Evolutionary conservation across 1,284 basidiomycete genomes (phyloP).

Genomic region (Omphalotus olearius): DNA sequence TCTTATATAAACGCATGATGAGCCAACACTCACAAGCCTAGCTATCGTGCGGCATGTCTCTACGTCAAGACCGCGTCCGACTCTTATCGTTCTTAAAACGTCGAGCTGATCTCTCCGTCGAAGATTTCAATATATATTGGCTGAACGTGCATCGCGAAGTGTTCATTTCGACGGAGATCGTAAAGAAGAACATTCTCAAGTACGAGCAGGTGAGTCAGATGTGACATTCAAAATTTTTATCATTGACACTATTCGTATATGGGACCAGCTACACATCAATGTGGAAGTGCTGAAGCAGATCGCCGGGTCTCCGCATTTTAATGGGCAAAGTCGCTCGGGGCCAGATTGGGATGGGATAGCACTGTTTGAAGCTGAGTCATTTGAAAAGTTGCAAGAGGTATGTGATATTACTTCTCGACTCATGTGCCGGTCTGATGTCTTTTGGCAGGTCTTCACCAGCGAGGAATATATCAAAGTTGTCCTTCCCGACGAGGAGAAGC

Average conservation of each 20-base stretch:
- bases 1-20: too few relatives aligned
- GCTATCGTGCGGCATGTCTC: too few relatives aligned
- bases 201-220: conserved; percentile 17
- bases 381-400: background rate
- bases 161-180: conserved; percentile 10
- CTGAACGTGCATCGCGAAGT: conserved; percentile 6
- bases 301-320: background rate
- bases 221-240: too few relatives aligned
- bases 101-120: conserved; percentile 6
- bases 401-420: too few relatives aligned
- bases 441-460: background rate
- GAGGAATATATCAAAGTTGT: background rate
- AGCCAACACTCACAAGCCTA: too few relatives aligned
- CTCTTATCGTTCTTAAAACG: too few relatives aligned
- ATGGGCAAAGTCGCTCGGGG: background rate
- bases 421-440: background rate
- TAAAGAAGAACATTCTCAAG: conserved; percentile 15
- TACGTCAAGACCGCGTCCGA: too few relatives aligned
- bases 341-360: background rate
- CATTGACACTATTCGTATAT: too few relatives aligned
- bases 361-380: background rate
- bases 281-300: background rate
- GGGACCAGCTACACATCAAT: background rate
- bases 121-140: conserved; percentile 15
- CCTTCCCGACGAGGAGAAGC: background rate